Conservation (phyloP, 345 rosid genomes). For the Murraya paniculata region DNA sequence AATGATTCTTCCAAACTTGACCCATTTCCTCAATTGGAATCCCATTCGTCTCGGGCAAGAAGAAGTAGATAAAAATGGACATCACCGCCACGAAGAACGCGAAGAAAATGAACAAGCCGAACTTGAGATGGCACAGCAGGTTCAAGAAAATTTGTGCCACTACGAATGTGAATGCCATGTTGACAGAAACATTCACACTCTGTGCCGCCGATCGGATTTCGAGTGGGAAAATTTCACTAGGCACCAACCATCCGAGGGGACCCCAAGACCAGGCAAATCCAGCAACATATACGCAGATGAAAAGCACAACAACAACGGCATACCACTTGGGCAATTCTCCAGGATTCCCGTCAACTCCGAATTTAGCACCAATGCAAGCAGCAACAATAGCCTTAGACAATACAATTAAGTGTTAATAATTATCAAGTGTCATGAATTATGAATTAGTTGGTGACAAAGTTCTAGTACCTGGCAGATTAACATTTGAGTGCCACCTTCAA, state of each 20-base stretch:
- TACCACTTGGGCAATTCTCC: conserved; percentile 78
- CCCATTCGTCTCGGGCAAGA: conserved; percentile 71
- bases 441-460: neutral
- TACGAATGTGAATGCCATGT: conserved; percentile 79
- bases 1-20: conserved; percentile 56
- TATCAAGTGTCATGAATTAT: too few species aligned
- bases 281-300: conserved; percentile 75
- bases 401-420: too few species aligned
- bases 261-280: conserved; percentile 99
- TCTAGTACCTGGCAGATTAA: conserved; percentile 64
- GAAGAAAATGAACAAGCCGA: conserved; percentile 64
- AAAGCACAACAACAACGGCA: conserved; percentile 72
- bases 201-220: conserved; percentile 93
- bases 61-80: conserved; percentile 49
- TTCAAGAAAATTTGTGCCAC: conserved; percentile 72
- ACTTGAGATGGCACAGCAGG: conserved; percentile 80
- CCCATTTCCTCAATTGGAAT: conserved; percentile 73
- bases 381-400: conserved; percentile 48
- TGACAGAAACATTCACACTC: conserved; percentile 79
- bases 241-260: conserved; percentile 91
- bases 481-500: conserved; percentile 83
- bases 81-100: conserved; percentile 59
- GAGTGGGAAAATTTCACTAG: conserved; percentile 86
- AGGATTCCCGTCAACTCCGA: conserved; percentile 60
- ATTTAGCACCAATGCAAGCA: conserved; percentile 73